Evolutionary conservation across 176 grass and related monocot species (phyloP).

Genomic region (Oryza glumipatula): DNA sequence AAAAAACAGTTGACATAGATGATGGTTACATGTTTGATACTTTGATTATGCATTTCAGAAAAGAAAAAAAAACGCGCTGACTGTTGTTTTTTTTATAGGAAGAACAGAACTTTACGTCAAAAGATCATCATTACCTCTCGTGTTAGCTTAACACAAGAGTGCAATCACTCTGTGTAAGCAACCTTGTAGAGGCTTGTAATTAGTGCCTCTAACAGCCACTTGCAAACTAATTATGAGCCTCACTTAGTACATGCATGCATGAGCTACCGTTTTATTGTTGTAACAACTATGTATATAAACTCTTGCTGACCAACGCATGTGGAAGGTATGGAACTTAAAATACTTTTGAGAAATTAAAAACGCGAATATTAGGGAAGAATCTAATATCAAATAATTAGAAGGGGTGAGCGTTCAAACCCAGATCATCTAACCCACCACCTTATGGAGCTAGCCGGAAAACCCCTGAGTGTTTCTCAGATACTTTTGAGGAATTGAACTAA

Average conservation of each 20-base stretch:
- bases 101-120: background rate
- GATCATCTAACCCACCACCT: no score
- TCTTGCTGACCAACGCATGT: background rate
- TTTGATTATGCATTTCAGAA: background rate
- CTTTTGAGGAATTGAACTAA: background rate
- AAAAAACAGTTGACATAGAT: background rate
- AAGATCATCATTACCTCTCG: background rate
- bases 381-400: no score
- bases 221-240: background rate
- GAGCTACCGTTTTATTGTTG: background rate
- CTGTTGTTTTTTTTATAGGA: background rate
- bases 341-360: background rate
- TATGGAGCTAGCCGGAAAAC: no score
- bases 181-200: background rate
- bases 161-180: background rate
- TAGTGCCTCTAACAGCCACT: background rate
- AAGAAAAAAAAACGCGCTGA: conserved; percentile 2
- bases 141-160: background rate
- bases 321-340: background rate
- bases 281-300: background rate
- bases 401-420: no score
- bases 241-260: background rate
- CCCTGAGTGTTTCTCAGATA: no score
- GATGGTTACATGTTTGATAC: background rate
- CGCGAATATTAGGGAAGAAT: no score